Conservation (phyloP, 306 rosid genomes). For the Malus sieversii region DNA sequence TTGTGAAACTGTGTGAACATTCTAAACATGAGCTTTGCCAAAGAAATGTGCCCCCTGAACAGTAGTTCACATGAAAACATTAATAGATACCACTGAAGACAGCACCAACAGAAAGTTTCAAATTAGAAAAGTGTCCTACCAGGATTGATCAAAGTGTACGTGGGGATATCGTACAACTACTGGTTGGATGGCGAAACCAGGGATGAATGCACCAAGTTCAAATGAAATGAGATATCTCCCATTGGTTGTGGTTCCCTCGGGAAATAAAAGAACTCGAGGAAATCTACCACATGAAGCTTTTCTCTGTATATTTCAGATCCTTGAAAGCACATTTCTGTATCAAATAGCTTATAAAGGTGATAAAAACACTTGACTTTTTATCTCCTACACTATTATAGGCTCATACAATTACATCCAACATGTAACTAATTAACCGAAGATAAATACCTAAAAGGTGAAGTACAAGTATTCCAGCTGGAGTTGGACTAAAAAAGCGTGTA, state of each 20-base stretch:
- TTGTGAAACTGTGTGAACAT: constrained; percentile 98
- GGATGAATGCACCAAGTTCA: constrained; percentile 94
- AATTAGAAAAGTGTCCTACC: constrained; percentile 45
- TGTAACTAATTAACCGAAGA: background rate
- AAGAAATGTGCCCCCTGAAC: constrained; percentile 76
- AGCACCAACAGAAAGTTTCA: constrained; percentile 11
- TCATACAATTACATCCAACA: background rate
- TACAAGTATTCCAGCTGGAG: background rate
- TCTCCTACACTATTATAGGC: background rate
- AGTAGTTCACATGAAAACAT: constrained; percentile 9
- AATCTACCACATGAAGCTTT: constrained; percentile 76
- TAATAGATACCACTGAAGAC: constrained; percentile 15
- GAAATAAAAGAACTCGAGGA: constrained; percentile 92
- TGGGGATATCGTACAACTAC: constrained; percentile 88
- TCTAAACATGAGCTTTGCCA: constrained; percentile 77
- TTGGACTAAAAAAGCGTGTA: background rate
- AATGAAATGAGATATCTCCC: constrained; percentile 84
- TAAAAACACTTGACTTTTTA: constrained; percentile 9
- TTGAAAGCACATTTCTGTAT: constrained; percentile 88
- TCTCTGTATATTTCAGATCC: constrained; percentile 91
- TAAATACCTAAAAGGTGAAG: background rate
- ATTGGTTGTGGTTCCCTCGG: constrained; percentile 96
- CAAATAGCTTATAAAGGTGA: constrained; percentile 81
- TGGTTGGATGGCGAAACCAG: constrained; percentile 82
- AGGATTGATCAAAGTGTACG: constrained; percentile 95